A percentile compares a stretch with the other conserved stretches of the same genome.
Evolutionary conservation across 768 basidiomycete genomes (phyloP).

Genomic region (Hypsizygus marmoreus): DNA sequence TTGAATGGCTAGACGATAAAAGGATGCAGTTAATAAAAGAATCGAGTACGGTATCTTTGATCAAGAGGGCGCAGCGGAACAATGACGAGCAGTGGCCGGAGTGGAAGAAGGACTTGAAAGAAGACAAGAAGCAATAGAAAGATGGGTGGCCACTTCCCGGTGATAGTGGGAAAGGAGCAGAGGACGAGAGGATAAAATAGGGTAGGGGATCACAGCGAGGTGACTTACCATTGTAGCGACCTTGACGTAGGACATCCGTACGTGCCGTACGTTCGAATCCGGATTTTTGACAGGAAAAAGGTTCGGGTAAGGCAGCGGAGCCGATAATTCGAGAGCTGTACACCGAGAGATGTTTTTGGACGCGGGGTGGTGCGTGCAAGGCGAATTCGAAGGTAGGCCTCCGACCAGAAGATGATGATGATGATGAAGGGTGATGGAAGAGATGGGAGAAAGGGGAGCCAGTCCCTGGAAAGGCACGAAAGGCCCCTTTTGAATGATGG

Average conservation of each 20-base stretch:
- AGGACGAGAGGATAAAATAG: conserved; percentile 11
- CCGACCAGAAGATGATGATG: background rate
- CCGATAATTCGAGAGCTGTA: conserved; percentile 14
- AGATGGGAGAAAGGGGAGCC: background rate
- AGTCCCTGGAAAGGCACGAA: background rate
- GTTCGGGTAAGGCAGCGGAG: conserved; percentile 16
- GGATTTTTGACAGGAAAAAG: conserved; percentile 22
- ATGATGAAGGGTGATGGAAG: background rate
- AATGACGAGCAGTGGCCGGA: too few relatives aligned
- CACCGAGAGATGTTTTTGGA: conserved; percentile 10
- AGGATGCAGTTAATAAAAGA: conserved; percentile 16
- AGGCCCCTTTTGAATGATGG: conserved; percentile 1
- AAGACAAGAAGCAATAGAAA: conserved; percentile 6
- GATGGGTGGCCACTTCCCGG: background rate
- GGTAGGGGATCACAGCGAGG: conserved; percentile 6
- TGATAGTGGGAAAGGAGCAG: conserved; percentile 4
- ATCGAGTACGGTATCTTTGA: conserved; percentile 2
- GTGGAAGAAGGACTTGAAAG: too few relatives aligned
- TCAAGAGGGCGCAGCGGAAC: conserved; percentile 2
- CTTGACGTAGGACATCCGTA: conserved; percentile 33
- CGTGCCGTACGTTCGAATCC: conserved; percentile 12
- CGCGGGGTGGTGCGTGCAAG: too few relatives aligned
- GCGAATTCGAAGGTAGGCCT: too few relatives aligned
- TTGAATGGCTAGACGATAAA: conserved; percentile 17
- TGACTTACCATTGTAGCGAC: conserved; percentile 36